Base-by-base conservation (phyloP, 768 basidiomycete genomes). In the Termitomyces sp. region DNA sequence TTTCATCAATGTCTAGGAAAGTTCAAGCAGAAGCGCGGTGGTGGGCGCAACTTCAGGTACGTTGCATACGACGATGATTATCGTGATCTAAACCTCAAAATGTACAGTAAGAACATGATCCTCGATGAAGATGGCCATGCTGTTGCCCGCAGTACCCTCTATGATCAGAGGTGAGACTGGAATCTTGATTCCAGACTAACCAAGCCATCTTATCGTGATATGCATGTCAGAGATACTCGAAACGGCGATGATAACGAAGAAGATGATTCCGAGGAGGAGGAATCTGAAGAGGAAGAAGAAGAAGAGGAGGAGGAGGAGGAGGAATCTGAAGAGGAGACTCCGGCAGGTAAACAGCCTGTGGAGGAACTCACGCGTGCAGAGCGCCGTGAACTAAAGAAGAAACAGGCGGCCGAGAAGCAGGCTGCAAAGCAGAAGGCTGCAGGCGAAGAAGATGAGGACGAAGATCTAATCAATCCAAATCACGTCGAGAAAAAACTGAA, bases 11-110 rank as follows among this genome's bases (percentile, higher is more conserved):
- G 51, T 12, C 6, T 62, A 85, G 90, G 91, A 59, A 91, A 88
- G 72, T 91, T 82, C 75, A 94, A 94, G 79, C 78, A 84, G 62
- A 89, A 86, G 67, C 89, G 93, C 51, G 93, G 93, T 62, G 93
- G 93, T 37, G 93, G 93, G 51, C 82, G 93, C 59, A 85, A 76
- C 68, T 95, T 94, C 71, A 90, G 90, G 84, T 88, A 65, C 50
- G 67, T 54, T 12, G 32, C 27, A 19, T 14, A 34, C 52, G 47
- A 32, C 57, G 16, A 45, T 44, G 34, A 34, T 34, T 54, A 60
- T 55, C 55, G 55, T 45, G 52, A 14, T 47, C 23, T 63, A 46
- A 64, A 12, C 12, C 8, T n/a, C 17, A 27, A n/a, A 39, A 40
- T 28, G 2, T n/a, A 40, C 61, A 89, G 86, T 67, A 81, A 81